A percentile compares a stretch with the other conserved stretches of the same genome.
Conservation (phyloP, 495 filamentous ascomycete species). For the Friedmanniomyces endolithicus region DNA sequence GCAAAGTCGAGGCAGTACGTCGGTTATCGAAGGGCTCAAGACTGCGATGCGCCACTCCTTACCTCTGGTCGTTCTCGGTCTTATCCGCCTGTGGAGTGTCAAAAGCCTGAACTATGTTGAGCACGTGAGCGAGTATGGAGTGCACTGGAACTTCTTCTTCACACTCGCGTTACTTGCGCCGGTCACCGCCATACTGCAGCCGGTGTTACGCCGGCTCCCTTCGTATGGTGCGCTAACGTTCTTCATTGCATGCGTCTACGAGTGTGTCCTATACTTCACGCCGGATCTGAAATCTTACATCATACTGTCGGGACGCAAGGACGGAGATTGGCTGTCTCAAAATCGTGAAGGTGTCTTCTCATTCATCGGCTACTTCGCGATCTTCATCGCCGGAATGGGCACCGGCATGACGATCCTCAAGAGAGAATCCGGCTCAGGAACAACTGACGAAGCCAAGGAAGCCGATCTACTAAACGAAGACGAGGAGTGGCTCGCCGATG, state of each 20-base stretch:
- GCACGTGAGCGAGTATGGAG: slow-evolving; percentile 94
- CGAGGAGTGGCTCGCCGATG: slow-evolving; percentile 13
- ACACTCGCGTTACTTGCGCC: slow-evolving; percentile 81
- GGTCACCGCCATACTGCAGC: slow-evolving; percentile 77
- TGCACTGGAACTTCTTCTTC: slow-evolving; percentile 99
- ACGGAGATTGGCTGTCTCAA: slow-evolving; percentile 55
- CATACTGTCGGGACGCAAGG: slow-evolving; percentile 61
- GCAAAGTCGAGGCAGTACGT: slow-evolving; percentile 21
- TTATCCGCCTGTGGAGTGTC: slow-evolving; percentile 73
- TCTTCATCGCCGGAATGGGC: slow-evolving; percentile 82
- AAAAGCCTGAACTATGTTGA: slow-evolving; percentile 94
- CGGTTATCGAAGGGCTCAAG: slow-evolving; percentile 9
- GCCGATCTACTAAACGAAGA: slow-evolving; percentile 16
- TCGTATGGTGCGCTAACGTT: slow-evolving; percentile 64
- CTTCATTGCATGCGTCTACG: slow-evolving; percentile 51
- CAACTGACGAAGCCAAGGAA: neutral
- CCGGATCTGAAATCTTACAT: slow-evolving; percentile 63
- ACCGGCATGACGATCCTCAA: slow-evolving; percentile 68
- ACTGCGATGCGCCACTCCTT: slow-evolving; percentile 63
- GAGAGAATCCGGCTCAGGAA: slow-evolving; percentile 26
- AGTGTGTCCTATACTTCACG: slow-evolving; percentile 63
- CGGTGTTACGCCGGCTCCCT: slow-evolving; percentile 45
- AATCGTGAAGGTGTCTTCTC: slow-evolving; percentile 74
- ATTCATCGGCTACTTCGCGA: slow-evolving; percentile 84
- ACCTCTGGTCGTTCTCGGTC: slow-evolving; percentile 67